Evolutionary conservation across 768 basidiomycete species (phyloP).

Genomic region (Russula brevipes): DNA sequence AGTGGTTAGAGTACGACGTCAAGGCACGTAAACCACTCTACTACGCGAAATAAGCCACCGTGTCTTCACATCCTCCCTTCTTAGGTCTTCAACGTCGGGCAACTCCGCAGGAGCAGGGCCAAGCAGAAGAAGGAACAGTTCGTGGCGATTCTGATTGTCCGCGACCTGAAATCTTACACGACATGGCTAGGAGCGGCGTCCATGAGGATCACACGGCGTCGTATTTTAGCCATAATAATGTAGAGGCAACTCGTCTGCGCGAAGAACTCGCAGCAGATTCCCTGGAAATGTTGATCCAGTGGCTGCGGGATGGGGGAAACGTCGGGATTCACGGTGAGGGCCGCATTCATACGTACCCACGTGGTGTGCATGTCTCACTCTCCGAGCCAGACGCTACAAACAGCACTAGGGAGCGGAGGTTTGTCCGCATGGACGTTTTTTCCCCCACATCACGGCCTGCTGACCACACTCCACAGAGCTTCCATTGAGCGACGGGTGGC

Average conservation of each 20-base stretch:
- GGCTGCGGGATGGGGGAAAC: conserved; percentile 94
- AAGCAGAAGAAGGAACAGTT: conserved; percentile 72
- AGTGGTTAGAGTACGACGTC: conserved; percentile 99
- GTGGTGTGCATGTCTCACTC: conserved; percentile 6
- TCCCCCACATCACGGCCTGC: neutral
- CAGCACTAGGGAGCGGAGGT: conserved; percentile 74
- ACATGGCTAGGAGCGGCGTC: conserved; percentile 57
- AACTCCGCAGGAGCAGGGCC: conserved; percentile 83
- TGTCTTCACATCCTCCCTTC: neutral
- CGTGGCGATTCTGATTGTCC: conserved; percentile 22
- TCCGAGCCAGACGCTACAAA: conserved; percentile 85
- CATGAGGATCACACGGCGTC: conserved; percentile 87
- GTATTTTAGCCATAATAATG: conserved; percentile 87
- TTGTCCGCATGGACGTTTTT: conserved; percentile 24
- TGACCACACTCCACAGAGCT: conserved; percentile 43
- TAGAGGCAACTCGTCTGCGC: conserved; percentile 65
- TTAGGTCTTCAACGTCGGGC: conserved; percentile 97
- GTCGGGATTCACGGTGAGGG: conserved; percentile 90
- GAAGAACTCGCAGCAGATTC: conserved; percentile 87
- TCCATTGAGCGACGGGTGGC: conserved; percentile 81
- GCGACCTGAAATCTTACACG: neutral
- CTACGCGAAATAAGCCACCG: neutral
- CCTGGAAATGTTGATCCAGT: conserved; percentile 89
- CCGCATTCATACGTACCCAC: neutral
- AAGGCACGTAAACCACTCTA: conserved; percentile 48